Conservation (phyloP, 2,329 filamentous ascomycete species). For the Escovopsis sp. region DNA sequence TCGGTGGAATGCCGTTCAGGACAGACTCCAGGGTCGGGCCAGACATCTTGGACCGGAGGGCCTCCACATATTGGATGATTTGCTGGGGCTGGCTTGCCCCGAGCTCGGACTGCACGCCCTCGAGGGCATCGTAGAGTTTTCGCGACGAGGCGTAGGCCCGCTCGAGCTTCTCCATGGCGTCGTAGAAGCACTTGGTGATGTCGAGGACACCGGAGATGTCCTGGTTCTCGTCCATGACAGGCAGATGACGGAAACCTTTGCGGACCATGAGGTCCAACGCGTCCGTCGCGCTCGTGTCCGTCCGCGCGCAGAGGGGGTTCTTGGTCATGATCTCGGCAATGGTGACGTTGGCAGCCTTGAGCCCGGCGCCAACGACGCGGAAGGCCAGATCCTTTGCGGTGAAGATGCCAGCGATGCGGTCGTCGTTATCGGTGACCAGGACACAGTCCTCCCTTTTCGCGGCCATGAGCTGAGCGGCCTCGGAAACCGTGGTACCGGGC, state of each 20-base stretch:
- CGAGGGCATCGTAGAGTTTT: conserved; percentile 91
- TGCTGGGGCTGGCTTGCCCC: conserved; percentile 94
- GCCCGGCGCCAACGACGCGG: conserved; percentile 79
- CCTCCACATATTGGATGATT: conserved; percentile 98
- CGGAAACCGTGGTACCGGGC: conserved; percentile 80
- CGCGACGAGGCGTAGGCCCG: conserved; percentile 95
- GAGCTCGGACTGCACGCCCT: conserved; percentile 94
- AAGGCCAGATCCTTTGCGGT: conserved; percentile 98
- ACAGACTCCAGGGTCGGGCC: conserved; percentile 93
- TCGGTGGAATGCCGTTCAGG: conserved; percentile 78
- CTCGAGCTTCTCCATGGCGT: conserved; percentile 99
- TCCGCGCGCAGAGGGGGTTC: conserved; percentile 93
- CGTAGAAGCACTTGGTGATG: conserved; percentile 99
- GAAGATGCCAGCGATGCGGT: conserved; percentile 96
- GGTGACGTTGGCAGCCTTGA: conserved; percentile 78
- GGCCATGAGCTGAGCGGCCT: conserved; percentile 96
- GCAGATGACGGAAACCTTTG: conserved; percentile 93
- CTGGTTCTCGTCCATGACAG: conserved; percentile 99
- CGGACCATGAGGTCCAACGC: conserved; percentile 95
- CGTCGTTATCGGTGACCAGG: conserved; percentile 92
- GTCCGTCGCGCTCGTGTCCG: conserved; percentile 95
- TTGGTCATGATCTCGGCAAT: conserved; percentile 99
- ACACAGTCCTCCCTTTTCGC: conserved; percentile 98
- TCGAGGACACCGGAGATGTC: conserved; percentile 96
- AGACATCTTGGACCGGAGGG: conserved; percentile 90